Percentiles rank a stretch among this genome's conserved stretches.
phyloP scores from a whole-genome alignment of 306 rosid species.

The Cucurbita argyrosperma region DNA sequence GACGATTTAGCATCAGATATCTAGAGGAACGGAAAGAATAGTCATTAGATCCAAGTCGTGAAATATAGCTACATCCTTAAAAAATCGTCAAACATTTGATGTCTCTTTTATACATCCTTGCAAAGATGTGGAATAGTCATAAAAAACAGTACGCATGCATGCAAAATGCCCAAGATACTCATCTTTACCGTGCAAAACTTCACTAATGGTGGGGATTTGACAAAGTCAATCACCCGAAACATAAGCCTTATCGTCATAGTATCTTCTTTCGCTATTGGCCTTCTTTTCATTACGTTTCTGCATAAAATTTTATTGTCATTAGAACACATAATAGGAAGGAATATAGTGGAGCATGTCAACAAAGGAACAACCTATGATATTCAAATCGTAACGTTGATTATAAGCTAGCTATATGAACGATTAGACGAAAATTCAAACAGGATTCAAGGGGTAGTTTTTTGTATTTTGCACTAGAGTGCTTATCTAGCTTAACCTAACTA shows the following conservation, averaged over 20 bases:
- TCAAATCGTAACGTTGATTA: background rate
- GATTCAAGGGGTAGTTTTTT: background rate
- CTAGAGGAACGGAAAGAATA: background rate
- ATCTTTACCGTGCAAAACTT: background rate
- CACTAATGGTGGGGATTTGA: background rate
- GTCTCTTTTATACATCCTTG: background rate
- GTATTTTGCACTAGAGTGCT: background rate
- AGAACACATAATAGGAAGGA: background rate
- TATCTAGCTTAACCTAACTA: background rate
- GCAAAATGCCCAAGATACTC: background rate
- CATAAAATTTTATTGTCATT: background rate
- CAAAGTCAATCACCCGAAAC: slow-evolving; percentile 55
- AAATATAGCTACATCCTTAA: background rate
- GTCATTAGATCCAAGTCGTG: background rate
- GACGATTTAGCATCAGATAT: too few relatives aligned
- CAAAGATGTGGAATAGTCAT: background rate
- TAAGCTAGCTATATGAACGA: background rate
- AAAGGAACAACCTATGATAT: background rate
- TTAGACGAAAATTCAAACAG: background rate
- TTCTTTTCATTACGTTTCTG: slow-evolving; percentile 90
- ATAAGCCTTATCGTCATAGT: slow-evolving; percentile 51
- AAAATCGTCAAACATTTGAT: background rate
- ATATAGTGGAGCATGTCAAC: background rate
- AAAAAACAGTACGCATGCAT: background rate
- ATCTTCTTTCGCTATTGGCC: slow-evolving; percentile 70